Evolutionary conservation across 2,329 filamentous ascomycete genomes (phyloP), one percentile per base, ranked within the genome.

Genomic region (Alternaria ethzedia): DNA sequence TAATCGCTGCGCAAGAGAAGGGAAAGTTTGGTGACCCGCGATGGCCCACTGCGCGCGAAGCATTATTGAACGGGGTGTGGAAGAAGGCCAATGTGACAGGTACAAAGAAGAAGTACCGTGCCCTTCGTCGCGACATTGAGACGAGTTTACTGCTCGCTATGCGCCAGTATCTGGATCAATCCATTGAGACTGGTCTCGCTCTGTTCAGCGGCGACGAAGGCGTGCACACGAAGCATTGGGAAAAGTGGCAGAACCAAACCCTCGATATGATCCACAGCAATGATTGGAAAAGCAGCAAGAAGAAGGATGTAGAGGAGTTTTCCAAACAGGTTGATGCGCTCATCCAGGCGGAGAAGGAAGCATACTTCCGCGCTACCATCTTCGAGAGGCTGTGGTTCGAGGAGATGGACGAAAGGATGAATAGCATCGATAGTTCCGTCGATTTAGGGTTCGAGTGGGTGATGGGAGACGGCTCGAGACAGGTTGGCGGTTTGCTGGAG

Each of bases 231-330:
- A 59, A 67, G 50, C 65, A 74, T 46, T 67, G 59, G 57, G 72
- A 75, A 54, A 69, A 64, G 54, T 77, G 75, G 75, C 75, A 77
- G 59, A 71, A 72, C 21, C 65, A 70, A 10, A 71, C 71, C 8
- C 67, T 76, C 43, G 67, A 73, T 46, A 51, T 68, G 4, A 70
- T 77, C 45, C 70, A 72, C 51, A 57, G 57, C 11, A 72, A 77
- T 26, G 70, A 71, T 21, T 75, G 73, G 74, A 72, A 68, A 47
- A 55, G 69, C 11, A 71, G 67, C 36, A 75, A 69, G 55, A 76
- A 75, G 66, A 75, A 74, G 60, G 57, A 75, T 32, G 64, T 76
- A 5, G 71, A 77, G 26, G 71, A 73, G 44, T 77, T 77, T 54
- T 61, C 63, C 6, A 72, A 72, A 46, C 64, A 69, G 26, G 71